A percentile compares a stretch with the other conserved stretches of the same genome.
These are phyloP conservation scores for Fusarium temperatum DNA, from an alignment of 2,329 filamentous ascomycete species.

Conservation along the genomic window DNA sequence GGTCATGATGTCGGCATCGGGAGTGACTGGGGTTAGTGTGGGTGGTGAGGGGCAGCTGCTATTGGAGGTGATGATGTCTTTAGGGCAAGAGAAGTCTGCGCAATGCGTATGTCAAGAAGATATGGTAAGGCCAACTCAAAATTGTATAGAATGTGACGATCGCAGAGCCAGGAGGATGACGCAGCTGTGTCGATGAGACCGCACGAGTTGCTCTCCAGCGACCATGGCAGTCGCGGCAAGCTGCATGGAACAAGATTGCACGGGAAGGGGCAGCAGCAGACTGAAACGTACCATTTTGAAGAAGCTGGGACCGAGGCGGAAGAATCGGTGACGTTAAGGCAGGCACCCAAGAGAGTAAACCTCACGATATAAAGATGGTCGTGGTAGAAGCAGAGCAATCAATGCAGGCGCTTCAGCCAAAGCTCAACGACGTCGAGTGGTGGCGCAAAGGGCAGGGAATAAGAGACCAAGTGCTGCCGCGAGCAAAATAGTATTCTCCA, in stretches of 20 bases:
- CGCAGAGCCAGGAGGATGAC: slow-evolving; percentile 22
- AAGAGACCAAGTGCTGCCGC: neutral
- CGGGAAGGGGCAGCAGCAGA: slow-evolving; percentile 3
- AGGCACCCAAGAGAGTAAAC: slow-evolving; percentile 4
- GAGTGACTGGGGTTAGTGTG: slow-evolving; percentile 27
- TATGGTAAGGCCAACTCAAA: neutral
- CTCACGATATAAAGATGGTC: slow-evolving; percentile 26
- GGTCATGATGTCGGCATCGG: slow-evolving; percentile 39
- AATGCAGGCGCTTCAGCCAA: slow-evolving; percentile 17
- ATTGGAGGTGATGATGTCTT: slow-evolving; percentile 23
- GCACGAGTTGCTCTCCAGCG: slow-evolving; percentile 15
- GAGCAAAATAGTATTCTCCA: slow-evolving; percentile 25
- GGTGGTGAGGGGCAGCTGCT: slow-evolving; percentile 28
- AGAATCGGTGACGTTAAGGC: slow-evolving; percentile 1
- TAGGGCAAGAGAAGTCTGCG: slow-evolving; percentile 20
- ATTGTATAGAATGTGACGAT: slow-evolving; percentile 1
- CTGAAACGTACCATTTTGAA: slow-evolving; percentile 38
- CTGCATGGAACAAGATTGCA: slow-evolving; percentile 22
- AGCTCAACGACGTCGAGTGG: slow-evolving; percentile 31
- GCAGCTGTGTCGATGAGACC: slow-evolving; percentile 26
- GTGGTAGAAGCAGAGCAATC: slow-evolving; percentile 15
- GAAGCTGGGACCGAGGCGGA: slow-evolving; percentile 21
- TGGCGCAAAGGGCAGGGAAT: slow-evolving; percentile 14
- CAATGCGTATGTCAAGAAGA: slow-evolving; percentile 2
- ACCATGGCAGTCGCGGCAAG: slow-evolving; percentile 22